A percentile compares a stretch with the other conserved stretches of the same genome.
Evolutionary conservation across 179 eudicot genomes (phyloP).

Genomic region (Heliamphora pulchella): DNA sequence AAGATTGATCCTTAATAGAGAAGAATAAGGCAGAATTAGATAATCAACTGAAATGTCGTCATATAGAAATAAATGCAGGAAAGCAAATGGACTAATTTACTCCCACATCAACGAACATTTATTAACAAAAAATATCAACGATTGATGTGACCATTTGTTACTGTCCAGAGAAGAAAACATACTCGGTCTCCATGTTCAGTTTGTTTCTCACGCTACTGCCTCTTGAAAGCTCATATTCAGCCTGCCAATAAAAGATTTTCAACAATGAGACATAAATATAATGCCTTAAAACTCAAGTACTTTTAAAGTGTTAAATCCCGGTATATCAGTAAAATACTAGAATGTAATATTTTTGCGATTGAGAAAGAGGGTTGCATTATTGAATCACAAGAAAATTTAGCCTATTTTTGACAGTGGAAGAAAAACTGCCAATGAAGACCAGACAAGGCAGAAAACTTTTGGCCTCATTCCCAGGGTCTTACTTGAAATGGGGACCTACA

Average conservation of each 20-base stretch:
- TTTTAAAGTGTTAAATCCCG: not conserved
- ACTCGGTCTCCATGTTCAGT: conserved; percentile 77
- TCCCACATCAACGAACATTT: not conserved
- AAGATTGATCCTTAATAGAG: conserved; percentile 68
- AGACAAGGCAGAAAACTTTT: not conserved
- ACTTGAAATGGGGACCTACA: no score
- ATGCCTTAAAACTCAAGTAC: conserved; percentile 6
- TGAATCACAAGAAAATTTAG: not conserved
- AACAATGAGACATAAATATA: conserved; percentile 8
- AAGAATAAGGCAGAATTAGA: conserved; percentile 17
- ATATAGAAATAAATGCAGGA: not conserved
- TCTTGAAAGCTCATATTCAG: conserved; percentile 66
- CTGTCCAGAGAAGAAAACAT: conserved; percentile 27
- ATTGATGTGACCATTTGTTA: not conserved
- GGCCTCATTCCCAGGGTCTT: no score
- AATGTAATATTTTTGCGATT: not conserved
- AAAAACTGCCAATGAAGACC: not conserved
- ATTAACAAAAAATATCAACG: not conserved
- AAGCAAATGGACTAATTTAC: not conserved
- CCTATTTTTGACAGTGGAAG: not conserved
- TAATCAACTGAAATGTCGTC: conserved; percentile 1
- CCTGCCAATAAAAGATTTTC: conserved; percentile 35
- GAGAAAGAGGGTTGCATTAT: not conserved
- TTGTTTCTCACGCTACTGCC: conserved; percentile 65
- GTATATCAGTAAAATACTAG: not conserved